These are phyloP conservation scores for Botrytis paeoniae DNA, from an alignment of 2,329 filamentous ascomycete species.

Conservation along the genomic window DNA sequence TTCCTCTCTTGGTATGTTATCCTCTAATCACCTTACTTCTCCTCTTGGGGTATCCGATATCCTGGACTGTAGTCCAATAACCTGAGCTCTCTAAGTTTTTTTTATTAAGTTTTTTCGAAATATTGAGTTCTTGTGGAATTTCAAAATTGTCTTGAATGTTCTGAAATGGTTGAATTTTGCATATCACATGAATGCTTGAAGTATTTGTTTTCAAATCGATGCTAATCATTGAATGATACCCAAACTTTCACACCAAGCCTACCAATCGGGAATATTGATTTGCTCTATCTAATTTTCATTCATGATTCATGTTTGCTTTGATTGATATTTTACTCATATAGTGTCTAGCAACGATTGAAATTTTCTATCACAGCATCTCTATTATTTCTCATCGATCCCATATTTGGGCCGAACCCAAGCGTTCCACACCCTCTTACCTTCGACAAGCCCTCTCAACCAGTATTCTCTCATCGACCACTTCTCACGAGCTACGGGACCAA, in stretches of 20 bases:
- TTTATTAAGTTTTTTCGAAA: background rate
- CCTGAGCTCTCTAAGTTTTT: background rate
- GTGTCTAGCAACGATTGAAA: slow-evolving; percentile 55
- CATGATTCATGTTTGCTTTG: too few relatives aligned
- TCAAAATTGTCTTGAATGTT: background rate
- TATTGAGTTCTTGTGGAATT: background rate
- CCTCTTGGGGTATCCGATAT: background rate
- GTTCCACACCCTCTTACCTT: slow-evolving; percentile 28
- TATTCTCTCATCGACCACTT: slow-evolving; percentile 25
- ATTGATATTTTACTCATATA: background rate
- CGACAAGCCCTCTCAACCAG: slow-evolving; percentile 29
- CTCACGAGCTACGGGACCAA: slow-evolving; percentile 40
- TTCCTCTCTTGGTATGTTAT: slow-evolving; percentile 23
- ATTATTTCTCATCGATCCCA: slow-evolving; percentile 56
- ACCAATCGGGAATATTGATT: background rate
- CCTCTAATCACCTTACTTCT: background rate
- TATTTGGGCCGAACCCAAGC: slow-evolving; percentile 24
- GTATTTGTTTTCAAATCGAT: background rate
- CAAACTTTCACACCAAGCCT: background rate
- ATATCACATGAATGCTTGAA: background rate
- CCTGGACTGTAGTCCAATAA: background rate
- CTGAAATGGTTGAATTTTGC: background rate
- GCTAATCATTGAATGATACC: background rate
- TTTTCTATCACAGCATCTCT: slow-evolving; percentile 62
- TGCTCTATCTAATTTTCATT: background rate